phyloP scores from a whole-genome alignment of 768 basidiomycete species.

The Tulasnella sp. region DNA sequence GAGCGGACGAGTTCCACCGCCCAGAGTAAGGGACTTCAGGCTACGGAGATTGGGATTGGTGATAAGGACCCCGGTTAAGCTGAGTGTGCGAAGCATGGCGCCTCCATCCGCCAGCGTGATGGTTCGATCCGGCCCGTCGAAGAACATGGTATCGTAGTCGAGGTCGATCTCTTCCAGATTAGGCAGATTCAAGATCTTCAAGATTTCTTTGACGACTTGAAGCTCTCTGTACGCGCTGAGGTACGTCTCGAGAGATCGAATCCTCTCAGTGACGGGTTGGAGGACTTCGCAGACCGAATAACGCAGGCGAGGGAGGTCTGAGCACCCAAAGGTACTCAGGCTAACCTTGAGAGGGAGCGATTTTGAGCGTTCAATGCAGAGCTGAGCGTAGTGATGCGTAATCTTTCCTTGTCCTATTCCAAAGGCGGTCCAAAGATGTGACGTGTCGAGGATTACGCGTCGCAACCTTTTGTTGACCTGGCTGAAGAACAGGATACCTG shows the following conservation, averaged over 20 bases:
- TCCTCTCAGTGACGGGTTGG: neutral
- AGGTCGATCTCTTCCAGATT: neutral
- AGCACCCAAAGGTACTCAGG: neutral
- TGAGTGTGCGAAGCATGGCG: neutral
- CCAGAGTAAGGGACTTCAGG: neutral
- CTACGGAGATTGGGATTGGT: neutral
- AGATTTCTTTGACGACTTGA: neutral
- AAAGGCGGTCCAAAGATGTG: neutral
- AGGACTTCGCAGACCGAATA: neutral
- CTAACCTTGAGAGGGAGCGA: neutral
- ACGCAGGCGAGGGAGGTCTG: neutral
- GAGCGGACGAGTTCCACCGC: neutral
- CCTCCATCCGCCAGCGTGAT: neutral
- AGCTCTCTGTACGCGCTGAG: neutral
- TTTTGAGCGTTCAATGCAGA: neutral
- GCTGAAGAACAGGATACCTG: neutral
- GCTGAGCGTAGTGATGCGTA: neutral
- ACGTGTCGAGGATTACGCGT: neutral
- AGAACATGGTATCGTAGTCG: neutral
- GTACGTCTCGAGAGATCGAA: neutral
- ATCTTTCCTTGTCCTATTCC: neutral
- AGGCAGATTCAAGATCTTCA: neutral
- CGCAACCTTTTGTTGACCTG: neutral
- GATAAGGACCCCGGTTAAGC: neutral
- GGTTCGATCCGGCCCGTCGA: neutral